These are phyloP conservation scores for Triticum monococcum DNA, from an alignment of 176 grass and related monocot genomes.

Conservation along the genomic window DNA sequence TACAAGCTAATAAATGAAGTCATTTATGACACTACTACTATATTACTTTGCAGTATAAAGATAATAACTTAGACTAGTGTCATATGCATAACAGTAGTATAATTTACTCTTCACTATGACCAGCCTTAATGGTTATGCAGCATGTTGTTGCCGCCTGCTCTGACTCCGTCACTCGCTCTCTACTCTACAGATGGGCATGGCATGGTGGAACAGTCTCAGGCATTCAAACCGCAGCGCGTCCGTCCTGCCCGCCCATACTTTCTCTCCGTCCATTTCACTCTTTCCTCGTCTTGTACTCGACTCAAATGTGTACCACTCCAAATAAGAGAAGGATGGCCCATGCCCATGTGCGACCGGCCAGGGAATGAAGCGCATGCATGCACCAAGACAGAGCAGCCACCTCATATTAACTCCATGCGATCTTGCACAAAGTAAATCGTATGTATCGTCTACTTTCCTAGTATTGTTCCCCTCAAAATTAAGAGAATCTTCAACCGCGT, in stretches of 20 bases:
- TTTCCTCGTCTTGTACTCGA: too few relatives aligned
- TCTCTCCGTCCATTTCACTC: not conserved
- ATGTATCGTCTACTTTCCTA: not conserved
- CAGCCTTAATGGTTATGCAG: too few relatives aligned
- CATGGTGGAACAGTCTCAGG: not conserved
- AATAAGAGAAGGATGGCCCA: not conserved
- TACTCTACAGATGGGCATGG: not conserved
- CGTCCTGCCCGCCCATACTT: not conserved
- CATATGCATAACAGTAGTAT: too few relatives aligned
- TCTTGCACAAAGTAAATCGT: not conserved
- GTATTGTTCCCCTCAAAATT: not conserved
- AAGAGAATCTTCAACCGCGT: too few relatives aligned
- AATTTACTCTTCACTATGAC: too few relatives aligned
- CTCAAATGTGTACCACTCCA: too few relatives aligned
- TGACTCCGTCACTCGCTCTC: not conserved
- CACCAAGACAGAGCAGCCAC: not conserved
- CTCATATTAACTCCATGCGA: not conserved
- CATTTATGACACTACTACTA: too few relatives aligned
- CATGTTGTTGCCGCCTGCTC: not conserved
- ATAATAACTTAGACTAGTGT: too few relatives aligned
- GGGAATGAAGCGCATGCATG: not conserved
- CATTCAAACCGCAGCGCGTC: not conserved
- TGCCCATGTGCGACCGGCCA: constrained; percentile 7
- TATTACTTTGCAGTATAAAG: too few relatives aligned
- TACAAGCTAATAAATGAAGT: too few relatives aligned